Base-by-base conservation (phyloP, 306 rosid species). In the Vicia villosa region DNA sequence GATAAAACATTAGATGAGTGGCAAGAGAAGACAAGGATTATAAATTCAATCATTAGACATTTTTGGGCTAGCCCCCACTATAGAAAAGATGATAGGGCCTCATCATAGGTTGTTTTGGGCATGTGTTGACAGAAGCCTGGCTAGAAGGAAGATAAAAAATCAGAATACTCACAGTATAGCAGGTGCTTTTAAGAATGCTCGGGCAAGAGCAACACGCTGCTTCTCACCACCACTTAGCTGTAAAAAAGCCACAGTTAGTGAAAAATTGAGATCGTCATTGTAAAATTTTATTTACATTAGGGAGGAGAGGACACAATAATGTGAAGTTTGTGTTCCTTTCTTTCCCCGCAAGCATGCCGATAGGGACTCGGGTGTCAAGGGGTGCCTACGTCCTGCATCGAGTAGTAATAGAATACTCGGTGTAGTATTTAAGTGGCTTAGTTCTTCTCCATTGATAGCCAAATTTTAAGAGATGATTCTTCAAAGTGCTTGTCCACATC, bases 161-260 rank as follows among this genome's bases (percentile, higher is more conserved):
- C 59, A 60, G 79, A 51, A 63, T 46, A 74, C 83, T 84, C 85
- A 94, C 98, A 94, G 70, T 75, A 94, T 90, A 68, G 95, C 81
- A 60, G 98, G 96, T 14, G 98, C 90, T 83, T 94, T 94, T 77
- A 94, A 75, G 86, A 94, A 94, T 8, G 98, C 87, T 59, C 97
- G 97, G 78, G 98, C 98, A 50, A 94, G 79, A 57, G 97, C 96
- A 83, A 94, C 97, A 42, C 98, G 95, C 77, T 94, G 98, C 86
- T 94, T 94, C 85, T 94, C 97, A 19, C 98, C 98, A 43, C 98
- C 97, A 56, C 98, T 94, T 68, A 94, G 74, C 98, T 94, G 88
- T 42, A 6, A 88, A 77, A 73, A 59, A 63, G 71, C 47, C 69
- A 10, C 9, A 73, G 15, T 56, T 62, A 70, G n/a, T 34, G 5